phyloP scores from a whole-genome alignment of 2,329 filamentous ascomycete genomes.

The Xylariaceae sp. region DNA sequence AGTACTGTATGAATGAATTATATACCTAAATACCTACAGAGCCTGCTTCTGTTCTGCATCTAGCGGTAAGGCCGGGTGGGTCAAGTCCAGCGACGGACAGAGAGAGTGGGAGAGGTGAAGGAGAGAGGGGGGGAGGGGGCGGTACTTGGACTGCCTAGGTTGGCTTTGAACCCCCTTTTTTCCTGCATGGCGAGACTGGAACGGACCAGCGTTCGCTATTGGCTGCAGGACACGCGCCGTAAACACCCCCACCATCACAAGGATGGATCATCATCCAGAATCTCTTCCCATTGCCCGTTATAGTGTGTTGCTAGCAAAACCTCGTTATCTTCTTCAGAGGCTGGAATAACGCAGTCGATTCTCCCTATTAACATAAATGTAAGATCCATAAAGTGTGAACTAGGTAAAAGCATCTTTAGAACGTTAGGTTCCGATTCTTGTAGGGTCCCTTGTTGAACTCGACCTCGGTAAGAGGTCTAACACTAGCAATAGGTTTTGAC shows the following conservation, averaged over 20 bases:
- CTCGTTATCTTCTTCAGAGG: not conserved
- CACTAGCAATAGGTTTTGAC: too few relatives aligned
- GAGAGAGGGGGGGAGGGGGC: too few relatives aligned
- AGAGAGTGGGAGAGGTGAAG: too few relatives aligned
- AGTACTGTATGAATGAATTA: too few relatives aligned
- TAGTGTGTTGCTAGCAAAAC: slow-evolving; percentile 10
- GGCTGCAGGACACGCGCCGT: slow-evolving; percentile 24
- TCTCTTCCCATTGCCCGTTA: slow-evolving; percentile 17
- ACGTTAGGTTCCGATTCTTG: too few relatives aligned
- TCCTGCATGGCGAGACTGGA: slow-evolving; percentile 24
- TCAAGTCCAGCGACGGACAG: slow-evolving; percentile 11
- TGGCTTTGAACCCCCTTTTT: slow-evolving; percentile 34
- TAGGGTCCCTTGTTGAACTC: too few relatives aligned
- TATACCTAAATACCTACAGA: too few relatives aligned
- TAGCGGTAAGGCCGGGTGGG: not conserved
- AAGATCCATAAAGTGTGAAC: not conserved
- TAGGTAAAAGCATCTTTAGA: too few relatives aligned
- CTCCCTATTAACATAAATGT: not conserved
- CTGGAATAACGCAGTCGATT: not conserved
- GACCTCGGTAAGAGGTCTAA: too few relatives aligned
- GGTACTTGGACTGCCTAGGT: too few relatives aligned
- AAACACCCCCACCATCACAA: slow-evolving; percentile 24
- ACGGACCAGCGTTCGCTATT: slow-evolving; percentile 23
- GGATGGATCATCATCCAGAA: slow-evolving; percentile 18
- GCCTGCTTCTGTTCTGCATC: too few relatives aligned